Evolutionary conservation across 2,329 filamentous ascomycete genomes (phyloP), one percentile per base, ranked within the genome.

Genomic region (Calonectria hongkongensis): DNA sequence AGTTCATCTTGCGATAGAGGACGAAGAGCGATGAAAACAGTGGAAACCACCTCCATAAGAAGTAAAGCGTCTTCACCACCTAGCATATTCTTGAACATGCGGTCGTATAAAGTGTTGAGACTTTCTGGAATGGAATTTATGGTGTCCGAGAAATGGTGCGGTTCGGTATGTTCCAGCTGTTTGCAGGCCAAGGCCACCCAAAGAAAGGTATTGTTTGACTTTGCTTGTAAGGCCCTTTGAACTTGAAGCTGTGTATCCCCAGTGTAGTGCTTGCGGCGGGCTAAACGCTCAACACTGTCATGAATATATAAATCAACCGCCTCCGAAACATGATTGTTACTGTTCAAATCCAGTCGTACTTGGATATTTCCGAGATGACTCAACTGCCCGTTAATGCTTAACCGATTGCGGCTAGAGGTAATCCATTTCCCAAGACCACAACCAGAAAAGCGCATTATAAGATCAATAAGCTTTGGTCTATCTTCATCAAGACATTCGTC

Each of bases 271-370:
- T n/a, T n/a, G n/a, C n/a, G 27, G 48, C 2, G 86, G 45, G 45
- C 54, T 25, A 68, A 21, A 15, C 15, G 2, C 3, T 60, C 30
- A 27, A 62, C 28, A 13, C 39, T 68, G 21, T 79, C 39, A 3
- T 80, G 2, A 36, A 87, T 85, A 62, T 81, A 88, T 0, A 4
- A 66, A 0, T 65, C 36, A 2, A 88, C 83, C 27, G 85, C 84
- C 0, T 65, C 25, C 1, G 81, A 80, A 9, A 86, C 76, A 1
- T n/a, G 77, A 79, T 0, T 80, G 68, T 21, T 75, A 51, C n/a
- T n/a, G 69, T 86, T 87, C 2, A 85, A 74, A 65, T 87, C 84
- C 7, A 86, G 81, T 33, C 70, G 71, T 1, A 87, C 68, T 39
- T 71, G 81, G 3, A 75, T 25, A n/a, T 79, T 79, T 28, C 78